These are phyloP conservation scores for Lumnitzera littorea DNA, from an alignment of 345 rosid species.

Conservation along the genomic window DNA sequence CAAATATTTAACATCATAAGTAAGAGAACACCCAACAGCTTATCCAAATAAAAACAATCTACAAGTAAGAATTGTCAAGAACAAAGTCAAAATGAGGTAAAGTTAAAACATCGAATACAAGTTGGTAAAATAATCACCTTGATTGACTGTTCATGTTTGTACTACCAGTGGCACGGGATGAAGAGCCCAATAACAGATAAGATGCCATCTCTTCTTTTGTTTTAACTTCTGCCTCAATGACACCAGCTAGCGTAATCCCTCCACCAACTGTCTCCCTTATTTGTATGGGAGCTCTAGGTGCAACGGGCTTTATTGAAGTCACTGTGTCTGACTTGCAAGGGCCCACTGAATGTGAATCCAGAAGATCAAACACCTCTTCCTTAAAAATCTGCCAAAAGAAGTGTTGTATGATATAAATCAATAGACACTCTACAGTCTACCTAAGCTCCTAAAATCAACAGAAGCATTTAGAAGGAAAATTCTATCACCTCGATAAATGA, in stretches of 20 bases:
- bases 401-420: background rate
- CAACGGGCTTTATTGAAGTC: constrained; percentile 28
- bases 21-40: too few relatives aligned
- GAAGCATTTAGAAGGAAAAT: too few relatives aligned
- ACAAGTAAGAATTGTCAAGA: too few relatives aligned
- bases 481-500: constrained; percentile 82
- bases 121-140: constrained; percentile 34
- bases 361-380: constrained; percentile 92
- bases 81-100: background rate
- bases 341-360: constrained; percentile 46
- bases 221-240: constrained; percentile 82
- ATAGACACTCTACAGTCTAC: background rate
- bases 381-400: constrained; percentile 61
- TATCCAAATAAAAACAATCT: too few relatives aligned
- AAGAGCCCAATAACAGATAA: constrained; percentile 63
- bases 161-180: constrained; percentile 88
- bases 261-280: constrained; percentile 87
- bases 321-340: constrained; percentile 41
- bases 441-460: too few relatives aligned
- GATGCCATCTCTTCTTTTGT: constrained; percentile 89
- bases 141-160: constrained; percentile 98
- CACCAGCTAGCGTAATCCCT: constrained; percentile 94
- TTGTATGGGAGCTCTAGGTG: constrained; percentile 70
- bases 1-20: background rate
- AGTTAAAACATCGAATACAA: background rate